Evolutionary conservation across 179 eudicot species (phyloP).

Genomic region (Corrigiola litoralis): DNA sequence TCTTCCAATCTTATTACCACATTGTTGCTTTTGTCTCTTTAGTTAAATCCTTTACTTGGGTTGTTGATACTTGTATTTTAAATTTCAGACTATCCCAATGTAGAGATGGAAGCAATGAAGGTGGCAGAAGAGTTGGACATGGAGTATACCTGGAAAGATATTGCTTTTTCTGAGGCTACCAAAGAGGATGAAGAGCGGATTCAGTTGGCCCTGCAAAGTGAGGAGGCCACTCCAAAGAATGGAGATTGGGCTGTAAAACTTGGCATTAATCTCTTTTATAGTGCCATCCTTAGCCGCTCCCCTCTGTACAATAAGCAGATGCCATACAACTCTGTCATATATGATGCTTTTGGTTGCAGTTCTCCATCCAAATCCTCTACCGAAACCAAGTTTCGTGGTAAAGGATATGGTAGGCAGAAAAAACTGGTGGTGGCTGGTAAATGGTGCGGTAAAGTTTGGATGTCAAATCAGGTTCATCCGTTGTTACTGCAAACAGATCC

Average conservation of each 20-base stretch:
- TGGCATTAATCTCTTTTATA: slow-evolving; percentile 85
- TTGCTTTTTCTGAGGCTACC: slow-evolving; percentile 53
- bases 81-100: slow-evolving; percentile 92
- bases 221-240: slow-evolving; percentile 68
- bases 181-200: slow-evolving; percentile 66
- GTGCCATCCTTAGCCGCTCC: slow-evolving; percentile 88
- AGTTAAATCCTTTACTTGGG: not conserved
- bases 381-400: slow-evolving; percentile 31
- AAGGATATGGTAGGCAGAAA: slow-evolving; percentile 57
- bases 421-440: slow-evolving; percentile 74
- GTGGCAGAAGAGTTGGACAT: slow-evolving; percentile 74
- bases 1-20: not conserved
- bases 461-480: slow-evolving; percentile 91
- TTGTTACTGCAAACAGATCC: slow-evolving; percentile 52
- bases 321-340: slow-evolving; percentile 81
- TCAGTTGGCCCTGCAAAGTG: slow-evolving; percentile 62
- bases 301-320: slow-evolving; percentile 95
- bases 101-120: slow-evolving; percentile 68
- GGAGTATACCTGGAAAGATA: slow-evolving; percentile 56
- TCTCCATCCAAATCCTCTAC: slow-evolving; percentile 35
- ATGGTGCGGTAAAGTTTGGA: slow-evolving; percentile 99
- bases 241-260: slow-evolving; percentile 96
- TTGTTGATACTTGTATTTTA: not conserved
- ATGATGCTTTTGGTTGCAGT: slow-evolving; percentile 73
- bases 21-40: not conserved